A percentile compares a stretch with the other conserved stretches of the same genome.
phyloP scores from a whole-genome alignment of 306 rosid species.

The Castanospermum australe region DNA sequence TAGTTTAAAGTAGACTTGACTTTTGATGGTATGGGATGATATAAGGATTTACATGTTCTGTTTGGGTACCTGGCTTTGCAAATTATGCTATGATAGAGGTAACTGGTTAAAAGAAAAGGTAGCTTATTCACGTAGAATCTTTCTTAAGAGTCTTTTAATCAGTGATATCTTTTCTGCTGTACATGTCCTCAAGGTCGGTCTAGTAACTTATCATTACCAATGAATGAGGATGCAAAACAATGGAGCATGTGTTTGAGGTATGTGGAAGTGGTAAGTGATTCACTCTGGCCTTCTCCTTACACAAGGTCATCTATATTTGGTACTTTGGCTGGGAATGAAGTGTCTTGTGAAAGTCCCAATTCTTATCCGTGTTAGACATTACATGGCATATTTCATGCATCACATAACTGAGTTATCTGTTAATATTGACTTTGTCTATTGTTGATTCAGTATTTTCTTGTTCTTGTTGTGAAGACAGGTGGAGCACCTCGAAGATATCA shows the following conservation, averaged over 20 bases:
- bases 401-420: neutral
- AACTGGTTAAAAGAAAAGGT: neutral
- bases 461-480: conserved; percentile 51
- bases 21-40: neutral
- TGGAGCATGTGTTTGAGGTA: conserved; percentile 28
- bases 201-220: conserved; percentile 38
- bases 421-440: neutral
- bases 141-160: conserved; percentile 24
- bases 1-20: neutral
- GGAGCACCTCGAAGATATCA: conserved; percentile 37
- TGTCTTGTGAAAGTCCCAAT: neutral
- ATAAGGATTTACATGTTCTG: neutral
- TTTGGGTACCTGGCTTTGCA: neutral
- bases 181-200: conserved; percentile 37
- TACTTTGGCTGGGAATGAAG: neutral
- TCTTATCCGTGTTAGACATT: neutral
- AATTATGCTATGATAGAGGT: neutral
- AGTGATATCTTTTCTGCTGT: conserved; percentile 30
- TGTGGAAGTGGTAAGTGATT: conserved; percentile 34
- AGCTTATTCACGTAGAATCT: conserved; percentile 12
- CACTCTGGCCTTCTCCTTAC: neutral
- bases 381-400: conserved; percentile 1
- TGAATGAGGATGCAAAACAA: conserved; percentile 39
- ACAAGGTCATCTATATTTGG: neutral
- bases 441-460: neutral